phyloP scores from a whole-genome alignment of 306 rosid species.

The Rosa persica region DNA sequence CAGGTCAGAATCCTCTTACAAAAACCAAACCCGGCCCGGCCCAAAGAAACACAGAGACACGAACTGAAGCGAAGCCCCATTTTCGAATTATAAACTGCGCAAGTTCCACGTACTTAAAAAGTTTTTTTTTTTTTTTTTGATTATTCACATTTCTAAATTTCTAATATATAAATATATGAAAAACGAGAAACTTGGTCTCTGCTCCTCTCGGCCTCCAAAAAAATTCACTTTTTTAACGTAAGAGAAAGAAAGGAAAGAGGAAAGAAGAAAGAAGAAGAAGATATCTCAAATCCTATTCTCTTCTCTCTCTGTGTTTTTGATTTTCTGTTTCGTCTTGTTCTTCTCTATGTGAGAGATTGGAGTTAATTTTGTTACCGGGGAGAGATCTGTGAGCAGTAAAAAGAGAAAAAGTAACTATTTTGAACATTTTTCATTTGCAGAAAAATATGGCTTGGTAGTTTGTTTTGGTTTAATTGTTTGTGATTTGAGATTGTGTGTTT shows the following conservation, averaged over 20 bases:
- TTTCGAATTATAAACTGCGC: background rate
- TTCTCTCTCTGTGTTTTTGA: background rate
- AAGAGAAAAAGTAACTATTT: conserved; percentile 2
- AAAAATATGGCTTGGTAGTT: background rate
- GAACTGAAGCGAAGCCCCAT: background rate
- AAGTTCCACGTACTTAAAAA: conserved; percentile 4
- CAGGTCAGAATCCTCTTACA: background rate
- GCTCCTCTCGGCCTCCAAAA: background rate
- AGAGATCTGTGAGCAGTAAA: conserved; percentile 30
- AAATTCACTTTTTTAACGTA: background rate
- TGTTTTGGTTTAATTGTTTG: background rate
- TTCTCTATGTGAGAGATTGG: conserved; percentile 18
- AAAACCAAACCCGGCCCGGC: background rate
- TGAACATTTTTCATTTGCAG: background rate
- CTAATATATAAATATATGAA: background rate
- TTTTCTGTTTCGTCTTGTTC: background rate
- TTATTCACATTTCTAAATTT: too few species aligned
- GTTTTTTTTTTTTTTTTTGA: background rate
- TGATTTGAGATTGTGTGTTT: background rate
- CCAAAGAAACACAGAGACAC: background rate
- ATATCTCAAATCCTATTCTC: background rate
- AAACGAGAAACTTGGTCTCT: background rate
- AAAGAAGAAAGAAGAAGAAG: too few species aligned
- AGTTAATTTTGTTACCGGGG: background rate
- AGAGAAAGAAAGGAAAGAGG: background rate